Evolutionary conservation across 2,329 filamentous ascomycete genomes (phyloP).

Genomic region (Colletotrichum acutatum): DNA sequence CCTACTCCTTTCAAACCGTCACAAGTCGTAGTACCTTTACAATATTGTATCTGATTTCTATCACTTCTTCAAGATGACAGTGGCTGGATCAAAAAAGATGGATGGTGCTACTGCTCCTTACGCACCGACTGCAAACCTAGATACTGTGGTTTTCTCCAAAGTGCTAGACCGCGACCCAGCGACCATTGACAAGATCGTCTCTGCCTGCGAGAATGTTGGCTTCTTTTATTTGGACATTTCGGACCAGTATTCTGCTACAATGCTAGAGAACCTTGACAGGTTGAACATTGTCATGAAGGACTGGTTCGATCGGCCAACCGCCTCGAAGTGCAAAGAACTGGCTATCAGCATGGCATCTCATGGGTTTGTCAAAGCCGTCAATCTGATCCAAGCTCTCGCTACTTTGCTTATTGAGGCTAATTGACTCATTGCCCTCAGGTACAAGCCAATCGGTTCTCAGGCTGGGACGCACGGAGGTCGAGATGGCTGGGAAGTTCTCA

Average conservation of each 20-base stretch:
- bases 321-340: neutral
- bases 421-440: neutral
- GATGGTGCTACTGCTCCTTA: neutral
- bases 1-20: neutral
- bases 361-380: neutral
- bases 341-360: neutral
- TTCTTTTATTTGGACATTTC: neutral
- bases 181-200: neutral
- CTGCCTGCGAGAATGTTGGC: neutral
- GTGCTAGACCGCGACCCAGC: neutral
- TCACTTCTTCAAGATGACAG: neutral
- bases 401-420: neutral
- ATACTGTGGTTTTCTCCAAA: neutral
- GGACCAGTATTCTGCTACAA: neutral
- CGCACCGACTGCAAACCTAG: neutral
- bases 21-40: neutral
- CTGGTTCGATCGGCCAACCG: neutral
- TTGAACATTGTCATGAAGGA: neutral
- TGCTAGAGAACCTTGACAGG: neutral
- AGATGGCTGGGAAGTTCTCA: neutral
- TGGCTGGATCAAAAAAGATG: neutral
- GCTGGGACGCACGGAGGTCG: neutral
- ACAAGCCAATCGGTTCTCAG: neutral
- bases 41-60: neutral
- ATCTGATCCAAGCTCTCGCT: rapidly evolving